A percentile compares a stretch with the other conserved stretches of the same genome.
Conservation (phyloP, 805 yeast genomes). For the Sugiyamaella boreocaroliniensis region DNA sequence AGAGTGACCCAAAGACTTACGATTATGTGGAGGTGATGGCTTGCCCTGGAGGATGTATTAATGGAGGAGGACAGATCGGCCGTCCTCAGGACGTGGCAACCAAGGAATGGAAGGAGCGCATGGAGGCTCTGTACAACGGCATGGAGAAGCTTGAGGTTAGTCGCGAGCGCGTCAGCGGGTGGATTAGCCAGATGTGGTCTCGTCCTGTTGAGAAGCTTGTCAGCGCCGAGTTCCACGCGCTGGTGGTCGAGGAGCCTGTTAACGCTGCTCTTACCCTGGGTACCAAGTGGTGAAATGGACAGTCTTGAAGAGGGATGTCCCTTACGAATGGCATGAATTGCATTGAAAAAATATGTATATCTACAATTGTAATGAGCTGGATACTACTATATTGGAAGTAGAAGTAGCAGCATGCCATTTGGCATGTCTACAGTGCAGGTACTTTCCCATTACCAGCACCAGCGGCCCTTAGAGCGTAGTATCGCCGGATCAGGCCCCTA, state of each 20-base stretch:
- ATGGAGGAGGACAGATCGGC: constrained; percentile 89
- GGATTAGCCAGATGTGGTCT: constrained; percentile 12
- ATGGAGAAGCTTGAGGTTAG: constrained; percentile 13
- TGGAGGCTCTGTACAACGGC: constrained; percentile 33
- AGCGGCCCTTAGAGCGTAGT: no score
- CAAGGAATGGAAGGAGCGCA: constrained; percentile 29
- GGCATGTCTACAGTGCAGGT: no score
- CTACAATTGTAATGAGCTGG: no score
- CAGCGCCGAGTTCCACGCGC: constrained; percentile 15
- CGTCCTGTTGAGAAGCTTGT: constrained; percentile 8
- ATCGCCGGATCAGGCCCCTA: no score
- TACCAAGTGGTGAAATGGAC: constrained; percentile 15
- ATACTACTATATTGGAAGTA: no score
- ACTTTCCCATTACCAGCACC: no score
- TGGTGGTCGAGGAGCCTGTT: constrained; percentile 7
- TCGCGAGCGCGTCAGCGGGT: not conserved
- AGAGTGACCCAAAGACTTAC: constrained; percentile 55
- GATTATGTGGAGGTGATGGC: constrained; percentile 96
- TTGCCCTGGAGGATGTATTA: constrained; percentile 95
- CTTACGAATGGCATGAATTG: no score
- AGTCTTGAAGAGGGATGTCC: not conserved
- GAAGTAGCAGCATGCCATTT: no score
- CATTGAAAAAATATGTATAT: no score
- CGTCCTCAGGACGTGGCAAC: constrained; percentile 28
- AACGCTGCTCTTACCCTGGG: constrained; percentile 14